phyloP scores from a whole-genome alignment of 225 moss, liverwort and hornwort species.

The Rhytidiadelphus loreus region DNA sequence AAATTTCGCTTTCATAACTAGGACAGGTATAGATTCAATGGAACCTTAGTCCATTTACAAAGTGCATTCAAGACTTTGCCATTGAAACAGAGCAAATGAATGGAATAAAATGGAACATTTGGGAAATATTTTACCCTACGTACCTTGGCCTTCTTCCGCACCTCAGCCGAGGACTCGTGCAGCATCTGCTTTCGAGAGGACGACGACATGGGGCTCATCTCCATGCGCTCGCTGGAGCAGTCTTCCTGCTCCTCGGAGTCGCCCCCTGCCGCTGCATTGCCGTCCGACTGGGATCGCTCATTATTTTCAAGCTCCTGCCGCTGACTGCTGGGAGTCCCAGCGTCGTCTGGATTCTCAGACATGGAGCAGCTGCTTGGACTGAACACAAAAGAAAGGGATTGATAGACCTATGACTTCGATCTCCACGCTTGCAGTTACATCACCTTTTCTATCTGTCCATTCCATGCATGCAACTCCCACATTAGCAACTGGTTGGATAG shows the following conservation, averaged over 20 bases:
- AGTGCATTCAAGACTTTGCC: not conserved
- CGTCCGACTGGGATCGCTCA: slow-evolving; percentile 25
- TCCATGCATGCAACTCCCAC: not conserved
- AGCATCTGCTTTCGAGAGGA: not conserved
- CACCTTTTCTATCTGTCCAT: not conserved
- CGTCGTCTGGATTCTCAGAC: slow-evolving; percentile 22
- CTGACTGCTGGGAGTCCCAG: not conserved
- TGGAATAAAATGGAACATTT: not conserved
- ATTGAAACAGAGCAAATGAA: not conserved
- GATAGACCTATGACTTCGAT: not conserved
- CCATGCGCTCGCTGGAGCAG: slow-evolving; percentile 24
- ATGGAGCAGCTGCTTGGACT: not conserved
- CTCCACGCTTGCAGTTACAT: not conserved
- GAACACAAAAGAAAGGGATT: not conserved
- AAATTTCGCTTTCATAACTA: not conserved
- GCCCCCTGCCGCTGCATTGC: slow-evolving; percentile 6
- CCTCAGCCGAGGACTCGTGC: slow-evolving; percentile 7
- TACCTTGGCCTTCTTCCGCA: slow-evolving; percentile 42
- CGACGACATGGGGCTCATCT: slow-evolving; percentile 27
- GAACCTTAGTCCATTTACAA: not conserved
- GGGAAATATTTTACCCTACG: not conserved
- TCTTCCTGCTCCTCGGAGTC: slow-evolving; percentile 36
- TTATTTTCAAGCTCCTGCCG: not conserved
- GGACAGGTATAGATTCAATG: not conserved
- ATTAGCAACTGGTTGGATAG: not conserved